Base-by-base conservation (phyloP, 495 filamentous ascomycete species). In the Pseudoneurospora amorphoporcata region DNA sequence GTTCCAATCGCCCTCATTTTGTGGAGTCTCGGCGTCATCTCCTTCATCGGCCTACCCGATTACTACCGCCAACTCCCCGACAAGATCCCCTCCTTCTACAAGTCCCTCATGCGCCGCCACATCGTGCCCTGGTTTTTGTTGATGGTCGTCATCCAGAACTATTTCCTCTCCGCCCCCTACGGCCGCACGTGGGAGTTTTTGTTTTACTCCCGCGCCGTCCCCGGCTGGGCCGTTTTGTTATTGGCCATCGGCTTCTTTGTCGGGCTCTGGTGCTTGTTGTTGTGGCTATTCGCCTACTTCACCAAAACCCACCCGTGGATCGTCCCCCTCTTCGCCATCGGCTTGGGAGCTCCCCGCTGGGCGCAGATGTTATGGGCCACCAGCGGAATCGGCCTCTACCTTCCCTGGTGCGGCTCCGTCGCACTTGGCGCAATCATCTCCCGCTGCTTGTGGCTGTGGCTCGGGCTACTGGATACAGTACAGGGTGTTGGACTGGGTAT, bases 61-160 rank as follows among this genome's bases (percentile, higher is more conserved):
- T 91, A 89, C 84, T 92, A 92, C 79, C 87, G 87, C 69, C 89
- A 90, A 71, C 81, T 84, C 1, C 91, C 91, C 2, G 91, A 90
- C 69, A 87, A 88, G 61, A 87, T 93, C 0, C 90, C 91, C 0
- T 85, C 80, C 41, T 88, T 86, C 77, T 90, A 84, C 82, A 84
- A 74, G 6, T 85, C 87, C 17, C 76, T 91, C 10, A 76, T 85
- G 72, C 87, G 88, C 14, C 83, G 89, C 12, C 88, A 88, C 69
- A 87, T 89, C 73, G 84, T 90, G 19, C 77, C 88, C 23, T 87
- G 86, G 86, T 87, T 87, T 80, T 83, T 89, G 78, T 77, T 89
- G 75, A 80, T 84, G 70, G 87, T 90, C 72, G 74, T 90, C 73
- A 79, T 91, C 39, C 89, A 91, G 79, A 91, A 91, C 75, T 90